phyloP scores from a whole-genome alignment of 148 eudicot species.

The Linanthus parryae region DNA sequence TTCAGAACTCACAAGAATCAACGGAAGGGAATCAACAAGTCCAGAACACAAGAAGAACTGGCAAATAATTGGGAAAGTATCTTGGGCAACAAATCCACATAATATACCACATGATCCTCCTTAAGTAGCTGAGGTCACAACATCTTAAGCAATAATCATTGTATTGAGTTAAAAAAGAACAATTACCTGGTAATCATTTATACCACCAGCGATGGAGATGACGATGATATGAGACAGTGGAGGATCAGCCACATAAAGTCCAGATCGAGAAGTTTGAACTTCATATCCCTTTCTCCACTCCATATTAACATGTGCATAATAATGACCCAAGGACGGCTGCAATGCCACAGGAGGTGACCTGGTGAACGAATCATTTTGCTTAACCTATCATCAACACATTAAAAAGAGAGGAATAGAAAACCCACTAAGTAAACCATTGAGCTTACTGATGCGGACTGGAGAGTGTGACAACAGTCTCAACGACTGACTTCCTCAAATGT shows the following conservation, averaged over 20 bases:
- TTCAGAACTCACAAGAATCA: no score
- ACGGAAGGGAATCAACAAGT: no score
- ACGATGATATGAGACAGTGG: constrained; percentile 63
- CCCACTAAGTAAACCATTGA: constrained; percentile 9
- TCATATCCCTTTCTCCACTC: constrained; percentile 85
- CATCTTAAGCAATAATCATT: neutral
- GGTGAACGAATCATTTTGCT: constrained; percentile 24
- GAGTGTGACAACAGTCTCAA: constrained; percentile 86
- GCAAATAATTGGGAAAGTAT: no score
- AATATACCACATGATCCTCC: no score
- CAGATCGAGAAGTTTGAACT: constrained; percentile 49
- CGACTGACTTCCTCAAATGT: constrained; percentile 66
- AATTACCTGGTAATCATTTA: constrained; percentile 88
- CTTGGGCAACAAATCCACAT: no score
- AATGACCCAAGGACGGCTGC: constrained; percentile 94
- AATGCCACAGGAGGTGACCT: constrained; percentile 88
- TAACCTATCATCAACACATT: constrained; percentile 6
- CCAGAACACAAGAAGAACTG: no score
- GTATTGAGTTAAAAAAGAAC: constrained; percentile 2
- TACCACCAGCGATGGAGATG: constrained; percentile 88
- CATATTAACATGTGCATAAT: constrained; percentile 64
- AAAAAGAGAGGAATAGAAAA: constrained; percentile 3
- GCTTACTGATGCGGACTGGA: constrained; percentile 95
- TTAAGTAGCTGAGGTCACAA: neutral
- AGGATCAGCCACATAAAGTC: constrained; percentile 42